Evolutionary conservation across 805 yeast species (phyloP).

Genomic region (Metschnikowia proteae): DNA sequence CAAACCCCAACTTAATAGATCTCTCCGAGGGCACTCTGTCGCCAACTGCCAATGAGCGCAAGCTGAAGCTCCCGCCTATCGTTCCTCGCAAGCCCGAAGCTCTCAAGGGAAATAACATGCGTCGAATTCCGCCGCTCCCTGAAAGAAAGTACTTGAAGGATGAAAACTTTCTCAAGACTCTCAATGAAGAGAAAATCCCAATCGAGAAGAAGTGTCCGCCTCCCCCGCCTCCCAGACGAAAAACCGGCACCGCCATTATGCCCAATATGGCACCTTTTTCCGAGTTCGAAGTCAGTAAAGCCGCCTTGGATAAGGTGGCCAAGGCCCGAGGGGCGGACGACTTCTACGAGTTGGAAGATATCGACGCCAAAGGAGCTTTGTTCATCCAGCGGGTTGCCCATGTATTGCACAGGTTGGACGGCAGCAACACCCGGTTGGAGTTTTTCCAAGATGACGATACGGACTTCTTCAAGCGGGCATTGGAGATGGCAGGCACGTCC

Average conservation of each 20-base stretch:
- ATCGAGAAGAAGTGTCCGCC: not conserved
- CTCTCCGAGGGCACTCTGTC: conserved; percentile 27
- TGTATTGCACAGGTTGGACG: conserved; percentile 27
- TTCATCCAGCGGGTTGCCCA: conserved; percentile 35
- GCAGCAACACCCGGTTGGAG: conserved; percentile 26
- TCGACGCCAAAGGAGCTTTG: conserved; percentile 35
- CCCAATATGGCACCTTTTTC: conserved; percentile 21
- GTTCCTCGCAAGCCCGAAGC: conserved; percentile 47
- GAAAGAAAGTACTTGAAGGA: conserved; percentile 12
- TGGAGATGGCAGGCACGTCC: conserved; percentile 8
- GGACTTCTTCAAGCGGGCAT: conserved; percentile 26
- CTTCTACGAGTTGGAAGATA: conserved; percentile 31
- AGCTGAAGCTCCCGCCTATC: conserved; percentile 34
- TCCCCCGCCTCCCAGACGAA: conserved; percentile 15
- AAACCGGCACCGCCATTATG: not conserved
- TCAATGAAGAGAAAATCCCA: not conserved
- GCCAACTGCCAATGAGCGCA: conserved; percentile 7
- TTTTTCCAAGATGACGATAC: conserved; percentile 36
- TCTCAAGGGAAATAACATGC: conserved; percentile 32
- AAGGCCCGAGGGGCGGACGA: conserved; percentile 23
- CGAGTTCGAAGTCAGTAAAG: conserved; percentile 25
- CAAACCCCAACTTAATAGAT: conserved; percentile 33
- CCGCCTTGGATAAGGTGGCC: conserved; percentile 24
- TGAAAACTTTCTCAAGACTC: not conserved
- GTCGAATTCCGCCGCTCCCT: conserved; percentile 35